phyloP scores from a whole-genome alignment of 495 filamentous ascomycete genomes.

The Pseudevernia furfuracea region DNA sequence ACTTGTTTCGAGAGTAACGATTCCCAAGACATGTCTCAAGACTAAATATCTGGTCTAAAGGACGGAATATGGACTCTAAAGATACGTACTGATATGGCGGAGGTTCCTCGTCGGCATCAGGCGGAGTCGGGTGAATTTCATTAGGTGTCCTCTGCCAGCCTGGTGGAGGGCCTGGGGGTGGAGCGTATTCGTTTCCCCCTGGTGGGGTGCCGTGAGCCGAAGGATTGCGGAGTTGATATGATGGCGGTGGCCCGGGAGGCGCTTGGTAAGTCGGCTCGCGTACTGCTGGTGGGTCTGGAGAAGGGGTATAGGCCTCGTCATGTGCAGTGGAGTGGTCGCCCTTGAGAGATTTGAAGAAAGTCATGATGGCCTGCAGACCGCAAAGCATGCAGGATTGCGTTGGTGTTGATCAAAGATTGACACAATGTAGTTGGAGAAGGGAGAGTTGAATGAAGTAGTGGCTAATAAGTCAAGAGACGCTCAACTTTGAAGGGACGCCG shows the following conservation, averaged over 20 bases:
- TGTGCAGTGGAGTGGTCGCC: conserved; percentile 17
- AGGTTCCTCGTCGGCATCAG: conserved; percentile 30
- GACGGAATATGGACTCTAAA: not conserved
- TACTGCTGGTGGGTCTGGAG: conserved; percentile 13
- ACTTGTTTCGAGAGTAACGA: not conserved
- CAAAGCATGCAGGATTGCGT: not conserved
- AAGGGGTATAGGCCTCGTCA: conserved; percentile 12
- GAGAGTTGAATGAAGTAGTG: not conserved
- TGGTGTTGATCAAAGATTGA: not conserved
- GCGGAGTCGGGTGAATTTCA: conserved; percentile 22
- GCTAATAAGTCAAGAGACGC: not conserved
- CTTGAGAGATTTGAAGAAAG: conserved; percentile 24
- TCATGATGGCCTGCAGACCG: conserved; percentile 13
- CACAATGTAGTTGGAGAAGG: not conserved
- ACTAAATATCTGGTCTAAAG: not conserved
- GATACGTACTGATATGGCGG: conserved; percentile 49
- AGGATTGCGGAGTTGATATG: conserved; percentile 28
- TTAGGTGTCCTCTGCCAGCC: conserved; percentile 20
- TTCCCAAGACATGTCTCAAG: not conserved
- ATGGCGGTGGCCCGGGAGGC: conserved; percentile 32
- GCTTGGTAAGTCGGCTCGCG: conserved; percentile 13
- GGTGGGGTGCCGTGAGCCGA: conserved; percentile 13
- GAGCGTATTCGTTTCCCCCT: conserved; percentile 21
- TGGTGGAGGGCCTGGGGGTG: conserved; percentile 31
- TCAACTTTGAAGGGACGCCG: not conserved